Evolutionary conservation across 176 grass and related monocot genomes (phyloP).

Genomic region (Carex scoparia): DNA sequence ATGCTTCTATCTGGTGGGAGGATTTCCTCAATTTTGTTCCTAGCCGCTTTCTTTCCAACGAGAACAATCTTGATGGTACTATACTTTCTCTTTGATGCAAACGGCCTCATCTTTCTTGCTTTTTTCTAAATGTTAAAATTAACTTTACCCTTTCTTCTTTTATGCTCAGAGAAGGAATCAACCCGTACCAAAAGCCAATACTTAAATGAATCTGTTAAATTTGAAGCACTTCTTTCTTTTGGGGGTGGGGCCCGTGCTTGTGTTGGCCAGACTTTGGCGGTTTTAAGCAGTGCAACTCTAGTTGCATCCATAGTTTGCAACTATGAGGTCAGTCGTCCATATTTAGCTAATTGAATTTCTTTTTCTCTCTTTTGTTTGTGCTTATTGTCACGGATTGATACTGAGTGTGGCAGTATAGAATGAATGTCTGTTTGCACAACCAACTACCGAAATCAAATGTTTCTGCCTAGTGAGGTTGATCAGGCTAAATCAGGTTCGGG

Average conservation of each 20-base stretch:
- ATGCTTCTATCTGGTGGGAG: constrained; percentile 68
- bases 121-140: constrained; percentile 11
- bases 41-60: constrained; percentile 50
- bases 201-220: constrained; percentile 26
- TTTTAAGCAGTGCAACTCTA: constrained; percentile 58
- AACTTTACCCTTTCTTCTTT: constrained; percentile 1
- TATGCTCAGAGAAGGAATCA: constrained; percentile 32
- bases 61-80: constrained; percentile 40
- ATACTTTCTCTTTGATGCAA: neutral
- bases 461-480: neutral
- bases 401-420: neutral
- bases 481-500: neutral
- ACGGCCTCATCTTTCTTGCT: constrained; percentile 6
- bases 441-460: neutral
- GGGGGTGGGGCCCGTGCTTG: constrained; percentile 69
- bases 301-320: constrained; percentile 55
- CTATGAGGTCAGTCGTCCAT: constrained; percentile 58
- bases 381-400: neutral
- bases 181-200: constrained; percentile 12
- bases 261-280: constrained; percentile 64
- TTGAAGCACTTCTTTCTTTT: constrained; percentile 74
- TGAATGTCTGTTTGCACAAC: neutral
- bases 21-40: constrained; percentile 76
- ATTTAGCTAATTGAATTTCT: neutral
- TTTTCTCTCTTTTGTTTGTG: neutral